Evolutionary conservation across 1,139 yeast species (phyloP).

Genomic region (Candida frijolesensis): DNA sequence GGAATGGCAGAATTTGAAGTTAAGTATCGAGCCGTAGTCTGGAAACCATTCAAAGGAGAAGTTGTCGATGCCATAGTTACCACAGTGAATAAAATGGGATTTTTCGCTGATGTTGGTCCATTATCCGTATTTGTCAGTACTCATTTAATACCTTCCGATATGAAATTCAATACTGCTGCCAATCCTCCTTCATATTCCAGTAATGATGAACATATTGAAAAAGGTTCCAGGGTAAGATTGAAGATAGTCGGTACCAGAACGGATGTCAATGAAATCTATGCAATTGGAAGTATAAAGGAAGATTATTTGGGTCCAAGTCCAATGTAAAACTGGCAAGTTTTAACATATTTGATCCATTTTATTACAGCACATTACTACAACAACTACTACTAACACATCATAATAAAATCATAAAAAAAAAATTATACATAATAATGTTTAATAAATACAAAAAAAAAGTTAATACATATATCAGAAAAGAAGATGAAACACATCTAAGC

Average conservation of each 20-base stretch:
- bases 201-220: constrained; percentile 92
- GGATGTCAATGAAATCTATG: constrained; percentile 95
- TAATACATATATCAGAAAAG: too few relatives aligned
- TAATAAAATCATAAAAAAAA: too few relatives aligned
- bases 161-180: constrained; percentile 92
- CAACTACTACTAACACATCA: too few relatives aligned
- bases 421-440: too few relatives aligned
- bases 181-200: constrained; percentile 98
- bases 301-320: constrained; percentile 89
- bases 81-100: constrained; percentile 93
- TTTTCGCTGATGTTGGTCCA: constrained; percentile 98
- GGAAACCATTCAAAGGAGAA: constrained; percentile 98
- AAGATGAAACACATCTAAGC: too few relatives aligned
- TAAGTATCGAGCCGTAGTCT: constrained; percentile 92
- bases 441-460: too few relatives aligned
- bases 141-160: constrained; percentile 91
- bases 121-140: constrained; percentile 92
- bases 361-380: too few relatives aligned
- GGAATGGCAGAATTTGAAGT: constrained; percentile 98
- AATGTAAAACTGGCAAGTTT: constrained; percentile 23
- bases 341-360: too few relatives aligned
- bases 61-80: constrained; percentile 97
- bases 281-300: constrained; percentile 96
- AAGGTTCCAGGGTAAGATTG: constrained; percentile 89
- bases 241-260: constrained; percentile 97